Evolutionary conservation across 2,329 filamentous ascomycete species (phyloP), one percentile per base, ranked within the genome.

Genomic region (Penicillium sp.): DNA sequence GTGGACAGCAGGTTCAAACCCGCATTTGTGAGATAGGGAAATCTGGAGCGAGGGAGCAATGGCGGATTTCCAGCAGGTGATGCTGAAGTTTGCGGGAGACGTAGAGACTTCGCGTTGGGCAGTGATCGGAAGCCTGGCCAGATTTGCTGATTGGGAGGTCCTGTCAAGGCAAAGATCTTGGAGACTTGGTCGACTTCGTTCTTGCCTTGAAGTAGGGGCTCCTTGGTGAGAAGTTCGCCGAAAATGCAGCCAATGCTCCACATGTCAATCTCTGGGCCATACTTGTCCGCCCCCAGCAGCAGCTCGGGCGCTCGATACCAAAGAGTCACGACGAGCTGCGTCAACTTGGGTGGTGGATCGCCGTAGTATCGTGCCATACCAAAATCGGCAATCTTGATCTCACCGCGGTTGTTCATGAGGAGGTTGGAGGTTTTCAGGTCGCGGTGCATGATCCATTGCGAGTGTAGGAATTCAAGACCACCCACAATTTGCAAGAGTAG

Each of bases 211-310:
- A 99, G 82, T 1, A 98, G 76, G 0, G 94, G 92, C 64, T 93
- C 89, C 64, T 92, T 90, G 38, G 87, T 89, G 22, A 98, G 82
- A 3, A 99, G 84, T 80, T 99, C 95, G 63, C 89, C 94, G 73
- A 99, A 96, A 72, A 99, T 93, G 79, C 95, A 98, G 13, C 95
- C 95, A 3, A 98, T 82, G 77, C 91, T 96, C 95, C 95, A 99
- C 84, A 98, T 90, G 78, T 98, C 95, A 69, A 98, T 84, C 62
- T 90, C 86, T 0, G 84, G 80, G 61, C 85, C 88, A 79, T 99
- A 99, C 16, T 83, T 84, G 38, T 85, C 85, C 0, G 91, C 82
- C 6, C 95, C 95, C 3, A 98, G 87, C 1, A 99, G 84, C 11
- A 98, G 85, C 78, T 98, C 95, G 0, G 95, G 95, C 0, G 91